Conservation (phyloP, 306 rosid species). For the Corylus heterophylla region DNA sequence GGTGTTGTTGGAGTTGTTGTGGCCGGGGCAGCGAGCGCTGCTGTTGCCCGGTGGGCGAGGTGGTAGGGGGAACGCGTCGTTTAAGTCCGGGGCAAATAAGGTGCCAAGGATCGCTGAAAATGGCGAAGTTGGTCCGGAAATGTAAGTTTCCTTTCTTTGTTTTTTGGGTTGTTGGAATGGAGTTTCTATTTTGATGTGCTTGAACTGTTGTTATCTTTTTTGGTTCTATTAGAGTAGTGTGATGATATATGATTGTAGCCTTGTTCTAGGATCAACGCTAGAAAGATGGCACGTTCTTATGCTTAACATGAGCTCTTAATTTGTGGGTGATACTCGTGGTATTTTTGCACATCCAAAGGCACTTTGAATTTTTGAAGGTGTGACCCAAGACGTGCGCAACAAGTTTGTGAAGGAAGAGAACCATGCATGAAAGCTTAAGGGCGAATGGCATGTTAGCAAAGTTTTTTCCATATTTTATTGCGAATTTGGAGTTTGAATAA, state of each 20-base stretch:
- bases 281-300: neutral
- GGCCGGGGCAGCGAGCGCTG: conserved; percentile 75
- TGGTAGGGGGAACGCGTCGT: conserved; percentile 92
- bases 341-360: neutral
- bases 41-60: conserved; percentile 91
- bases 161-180: neutral
- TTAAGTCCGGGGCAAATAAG: conserved; percentile 79
- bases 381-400: neutral
- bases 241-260: neutral
- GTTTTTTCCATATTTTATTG: neutral
- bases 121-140: conserved; percentile 85
- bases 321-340: neutral
- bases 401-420: neutral
- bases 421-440: neutral
- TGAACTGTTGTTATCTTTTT: neutral
- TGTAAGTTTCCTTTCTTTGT: conserved; percentile 45
- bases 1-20: conserved; percentile 74
- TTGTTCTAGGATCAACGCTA: neutral
- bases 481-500: neutral
- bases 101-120: conserved; percentile 89
- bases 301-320: neutral
- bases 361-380: neutral
- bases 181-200: neutral
- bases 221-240: neutral
- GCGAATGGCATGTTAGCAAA: neutral